Conservation (phyloP, 2,329 filamentous ascomycete species). For the Talaromyces sp. region DNA sequence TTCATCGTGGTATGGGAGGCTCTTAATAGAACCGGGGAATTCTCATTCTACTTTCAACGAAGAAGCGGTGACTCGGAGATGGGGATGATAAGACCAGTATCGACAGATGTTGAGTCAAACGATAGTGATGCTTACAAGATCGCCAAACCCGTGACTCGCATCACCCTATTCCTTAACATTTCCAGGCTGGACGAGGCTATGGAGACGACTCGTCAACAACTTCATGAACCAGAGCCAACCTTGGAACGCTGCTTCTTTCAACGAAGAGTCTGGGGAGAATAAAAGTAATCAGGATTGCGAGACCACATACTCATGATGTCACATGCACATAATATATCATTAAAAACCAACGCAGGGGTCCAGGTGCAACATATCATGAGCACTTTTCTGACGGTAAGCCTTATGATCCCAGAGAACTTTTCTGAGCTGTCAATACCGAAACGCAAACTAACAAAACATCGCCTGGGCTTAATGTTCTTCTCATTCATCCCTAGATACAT, state of each 20-base stretch:
- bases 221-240: not conserved
- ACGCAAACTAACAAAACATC: not conserved
- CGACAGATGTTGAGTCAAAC: not conserved
- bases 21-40: not conserved
- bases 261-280: not conserved
- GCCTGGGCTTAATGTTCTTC: not conserved
- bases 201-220: not conserved
- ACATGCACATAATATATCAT: not conserved
- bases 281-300: not conserved
- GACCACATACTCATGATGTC: not conserved
- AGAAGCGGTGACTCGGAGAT: not conserved
- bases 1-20: not conserved
- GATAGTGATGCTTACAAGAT: not conserved
- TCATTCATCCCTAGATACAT: not conserved
- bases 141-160: not conserved
- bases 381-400: not conserved
- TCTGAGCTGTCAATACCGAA: not conserved
- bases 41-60: not conserved
- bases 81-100: not conserved
- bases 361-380: not conserved
- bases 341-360: not conserved
- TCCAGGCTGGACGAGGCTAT: not conserved
- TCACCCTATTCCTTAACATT: not conserved
- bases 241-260: not conserved
- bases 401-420: not conserved